phyloP scores from a whole-genome alignment of 1,284 basidiomycete species.

The Rhizoctonia solani region DNA sequence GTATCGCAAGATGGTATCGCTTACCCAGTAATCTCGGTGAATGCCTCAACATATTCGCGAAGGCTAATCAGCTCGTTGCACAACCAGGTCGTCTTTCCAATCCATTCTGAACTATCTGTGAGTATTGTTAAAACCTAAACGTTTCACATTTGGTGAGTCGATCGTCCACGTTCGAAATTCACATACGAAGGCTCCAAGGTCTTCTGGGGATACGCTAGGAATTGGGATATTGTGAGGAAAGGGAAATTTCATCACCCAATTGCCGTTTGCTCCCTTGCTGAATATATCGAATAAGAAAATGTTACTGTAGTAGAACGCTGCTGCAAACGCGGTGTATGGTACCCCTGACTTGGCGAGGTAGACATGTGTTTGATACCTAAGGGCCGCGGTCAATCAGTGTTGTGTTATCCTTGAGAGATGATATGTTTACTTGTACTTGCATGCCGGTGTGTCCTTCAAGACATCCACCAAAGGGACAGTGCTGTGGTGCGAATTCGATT shows the following conservation, averaged over 20 bases:
- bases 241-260: neutral
- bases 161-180: neutral
- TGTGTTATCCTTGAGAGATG: no score
- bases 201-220: neutral
- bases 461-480: no score
- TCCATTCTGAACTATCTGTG: neutral
- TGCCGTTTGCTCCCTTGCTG: neutral
- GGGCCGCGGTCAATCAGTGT: no score
- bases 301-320: slow-evolving; percentile 4
- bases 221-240: slow-evolving; percentile 2
- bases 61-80: slow-evolving; percentile 1
- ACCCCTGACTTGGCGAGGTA: slow-evolving; percentile 3
- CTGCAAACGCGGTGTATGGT: neutral
- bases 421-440: neutral
- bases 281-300: slow-evolving; percentile 4
- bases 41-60: slow-evolving; percentile 5
- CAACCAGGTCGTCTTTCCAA: neutral
- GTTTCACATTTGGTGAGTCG: neutral
- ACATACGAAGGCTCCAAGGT: neutral
- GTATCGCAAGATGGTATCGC: neutral
- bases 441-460: no score
- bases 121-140: neutral
- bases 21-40: slow-evolving; percentile 18
- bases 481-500: no score
- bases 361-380: neutral